Evolutionary conservation across 1,284 basidiomycete species (phyloP), one percentile per base, ranked within the genome.

Genomic region (Boletus subluridellus): DNA sequence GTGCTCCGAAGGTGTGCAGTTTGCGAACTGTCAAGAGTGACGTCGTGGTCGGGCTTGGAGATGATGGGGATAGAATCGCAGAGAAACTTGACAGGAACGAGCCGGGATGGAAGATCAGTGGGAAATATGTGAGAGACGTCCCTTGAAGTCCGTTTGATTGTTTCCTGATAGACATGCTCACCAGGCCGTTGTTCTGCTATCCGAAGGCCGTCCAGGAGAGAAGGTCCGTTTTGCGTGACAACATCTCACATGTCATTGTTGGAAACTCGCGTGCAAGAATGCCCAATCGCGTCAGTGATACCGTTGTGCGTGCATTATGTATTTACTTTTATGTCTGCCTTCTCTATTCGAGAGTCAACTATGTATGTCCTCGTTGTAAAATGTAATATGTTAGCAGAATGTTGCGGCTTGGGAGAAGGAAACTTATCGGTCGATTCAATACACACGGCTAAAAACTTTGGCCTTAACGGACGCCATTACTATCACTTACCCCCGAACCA

Each of bases 101-200:
- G 73, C 87, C 90, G 28, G 95, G 95, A 50, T 98, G 95, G 95
- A 95, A 95, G 79, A 98, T 98, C 71, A 93, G 90, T 52, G 94
- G 94, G 53, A 94, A 95, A 90, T 95, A 95, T 70, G 91, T 92
- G 71, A 76, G 21, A 56, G 10, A 58, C 21, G 14, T 50, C 24
- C 35, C 28, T 32, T 26, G 34, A 21, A 14, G 37, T 32, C 26
- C 28, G 21, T 49, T 41, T 46, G 53, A 57, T 35, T 32, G 32
- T 35, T 59, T 49, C 46, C 60, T 62, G 50, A 60, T 54, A 10
- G 42, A 50, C 54, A 35, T 50, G 24, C 52, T 49, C 30, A 15
- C 64, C 61, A 93, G 89, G 92, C 93, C 64, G 86, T 95, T 56
- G 89, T 95, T 15, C 81, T 95, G 2, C 75, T 95, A 32, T 93